These are phyloP conservation scores for Pilasporangium apinafurcum DNA, from an alignment of 352 stramenopile species.

Conservation along the genomic window DNA sequence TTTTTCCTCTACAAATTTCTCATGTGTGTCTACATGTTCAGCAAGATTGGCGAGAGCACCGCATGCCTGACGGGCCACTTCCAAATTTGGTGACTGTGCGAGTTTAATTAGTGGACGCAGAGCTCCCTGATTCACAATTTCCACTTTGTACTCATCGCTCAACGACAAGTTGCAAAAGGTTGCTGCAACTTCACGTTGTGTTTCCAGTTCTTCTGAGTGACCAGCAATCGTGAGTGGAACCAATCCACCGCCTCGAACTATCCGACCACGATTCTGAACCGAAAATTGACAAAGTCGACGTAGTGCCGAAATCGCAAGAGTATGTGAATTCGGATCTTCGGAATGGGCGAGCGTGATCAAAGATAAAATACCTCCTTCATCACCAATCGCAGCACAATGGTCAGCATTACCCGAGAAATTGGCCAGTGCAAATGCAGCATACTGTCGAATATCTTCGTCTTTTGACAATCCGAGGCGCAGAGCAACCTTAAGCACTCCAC, in stretches of 20 bases:
- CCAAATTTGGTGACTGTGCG: constrained; percentile 86
- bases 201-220: constrained; percentile 89
- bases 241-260: constrained; percentile 85
- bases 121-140: constrained; percentile 79
- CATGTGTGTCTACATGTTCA: constrained; percentile 92
- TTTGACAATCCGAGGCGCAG: constrained; percentile 61
- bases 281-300: constrained; percentile 89
- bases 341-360: constrained; percentile 88
- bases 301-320: constrained; percentile 89
- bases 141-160: constrained; percentile 88
- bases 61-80: constrained; percentile 89
- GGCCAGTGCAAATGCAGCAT: constrained; percentile 88
- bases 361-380: constrained; percentile 85
- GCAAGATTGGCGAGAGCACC: constrained; percentile 92
- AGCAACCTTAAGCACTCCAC: constrained; percentile 81
- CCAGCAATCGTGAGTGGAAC: constrained; percentile 79
- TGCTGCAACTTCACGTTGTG: constrained; percentile 91
- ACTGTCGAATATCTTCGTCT: constrained; percentile 85
- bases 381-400: constrained; percentile 83
- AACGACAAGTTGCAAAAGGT: constrained; percentile 93
- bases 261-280: constrained; percentile 78
- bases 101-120: constrained; percentile 81
- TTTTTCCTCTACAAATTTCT: constrained; percentile 69
- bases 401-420: constrained; percentile 91
- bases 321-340: constrained; percentile 87